Base-by-base conservation (phyloP, 148 eudicot species). In the Amaranthus cruentus region DNA sequence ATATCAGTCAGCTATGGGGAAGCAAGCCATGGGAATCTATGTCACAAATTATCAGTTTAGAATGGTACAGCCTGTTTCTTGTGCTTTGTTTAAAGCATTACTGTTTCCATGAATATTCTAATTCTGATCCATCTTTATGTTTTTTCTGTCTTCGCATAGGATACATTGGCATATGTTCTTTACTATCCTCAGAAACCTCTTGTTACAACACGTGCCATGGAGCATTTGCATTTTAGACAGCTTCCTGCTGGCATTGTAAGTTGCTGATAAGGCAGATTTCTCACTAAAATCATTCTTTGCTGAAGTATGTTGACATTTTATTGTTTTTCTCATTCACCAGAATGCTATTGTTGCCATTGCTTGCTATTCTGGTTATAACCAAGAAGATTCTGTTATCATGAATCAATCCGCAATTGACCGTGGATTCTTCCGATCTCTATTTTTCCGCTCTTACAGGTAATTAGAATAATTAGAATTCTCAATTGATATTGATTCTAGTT, bases 1-100 rank as follows among this genome's bases (percentile, higher is more conserved):
- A 2, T 95, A 95, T 79, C 99, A 95, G 84, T 95, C 99, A 52
- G 99, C 99, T 82, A 95, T 95, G 99, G 99, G 99, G 62, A 95
- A 95, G 83, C 99, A 95, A 82, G 99, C 99, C 21, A 95, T 95
- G 99, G 99, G 99, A 4, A 95, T 95, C 14, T 95, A 95, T 74
- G 97, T 95, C 82, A 95, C 99, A 59, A 95, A 95, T 83, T 95
- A 90, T 79, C 99, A 95, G 80, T 91, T 95, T 69, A 85, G 99
- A 67, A 95, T 95, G 99, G 99, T 95, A 88, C 11, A 43, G 14
- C 66, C 14, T 59, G 18, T 58, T 12, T 46, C 59, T 66, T 18
- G 43, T 55, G 38, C 15, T 11, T 18, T 70, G 52, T 44, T 49
- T 78, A 55, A 57, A 15, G 13, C 18, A 70, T 47, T 71, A 9